Conservation (phyloP, 495 filamentous ascomycete genomes). For the Hypoxylon fuscum region DNA sequence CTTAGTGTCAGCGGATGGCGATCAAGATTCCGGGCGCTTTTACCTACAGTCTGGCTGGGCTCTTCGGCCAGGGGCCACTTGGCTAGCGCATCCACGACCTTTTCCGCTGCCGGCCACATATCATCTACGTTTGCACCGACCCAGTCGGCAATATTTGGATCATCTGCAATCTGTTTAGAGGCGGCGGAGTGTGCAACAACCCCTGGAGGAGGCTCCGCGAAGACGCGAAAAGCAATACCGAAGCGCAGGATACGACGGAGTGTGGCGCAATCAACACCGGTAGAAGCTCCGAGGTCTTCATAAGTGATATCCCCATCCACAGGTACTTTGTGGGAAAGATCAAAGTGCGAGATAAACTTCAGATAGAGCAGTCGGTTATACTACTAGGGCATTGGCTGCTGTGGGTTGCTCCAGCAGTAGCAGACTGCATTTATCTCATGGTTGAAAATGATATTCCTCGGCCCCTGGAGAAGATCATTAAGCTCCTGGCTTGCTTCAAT, state of each 20-base stretch:
- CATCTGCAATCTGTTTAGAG: conserved; percentile 49
- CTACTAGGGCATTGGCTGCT: conserved; percentile 5
- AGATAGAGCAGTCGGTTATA: conserved; percentile 41
- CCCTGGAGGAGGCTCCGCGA: conserved; percentile 48
- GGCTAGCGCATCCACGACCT: conserved; percentile 35
- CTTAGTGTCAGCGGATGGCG: conserved; percentile 16
- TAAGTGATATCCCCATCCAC: conserved; percentile 45
- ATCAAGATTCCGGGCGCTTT: background rate
- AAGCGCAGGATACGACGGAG: conserved; percentile 55
- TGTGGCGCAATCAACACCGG: conserved; percentile 36
- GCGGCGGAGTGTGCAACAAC: conserved; percentile 40
- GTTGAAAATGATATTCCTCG: conserved; percentile 19
- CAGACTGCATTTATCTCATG: conserved; percentile 4
- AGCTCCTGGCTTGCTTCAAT: conserved; percentile 29
- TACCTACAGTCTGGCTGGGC: conserved; percentile 44
- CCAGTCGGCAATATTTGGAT: conserved; percentile 44
- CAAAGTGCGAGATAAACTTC: conserved; percentile 48
- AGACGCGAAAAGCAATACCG: conserved; percentile 57
- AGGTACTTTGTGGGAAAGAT: conserved; percentile 47
- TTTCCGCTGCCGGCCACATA: conserved; percentile 29
- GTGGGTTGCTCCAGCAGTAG: background rate
- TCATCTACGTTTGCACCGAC: conserved; percentile 40
- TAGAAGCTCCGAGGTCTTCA: conserved; percentile 42
- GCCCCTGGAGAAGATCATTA: conserved; percentile 24
- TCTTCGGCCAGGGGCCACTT: conserved; percentile 40